phyloP scores from a whole-genome alignment of 352 stramenopile species.

The Thraustochytrium striatum region DNA sequence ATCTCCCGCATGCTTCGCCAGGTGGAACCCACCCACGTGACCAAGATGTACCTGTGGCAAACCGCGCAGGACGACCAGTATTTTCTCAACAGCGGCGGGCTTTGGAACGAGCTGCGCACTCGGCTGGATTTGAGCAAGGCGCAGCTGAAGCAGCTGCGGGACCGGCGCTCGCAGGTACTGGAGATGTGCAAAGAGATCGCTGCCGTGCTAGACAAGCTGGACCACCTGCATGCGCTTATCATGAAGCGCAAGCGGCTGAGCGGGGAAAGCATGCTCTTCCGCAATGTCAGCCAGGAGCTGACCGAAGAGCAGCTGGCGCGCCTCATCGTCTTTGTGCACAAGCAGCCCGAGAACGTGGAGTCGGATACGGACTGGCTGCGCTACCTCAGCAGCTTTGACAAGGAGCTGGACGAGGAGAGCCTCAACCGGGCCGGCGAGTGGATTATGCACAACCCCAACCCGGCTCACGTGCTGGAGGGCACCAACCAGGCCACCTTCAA shows the following conservation, averaged over 20 bases:
- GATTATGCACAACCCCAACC: slow-evolving; percentile 28
- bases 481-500: background rate
- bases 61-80: slow-evolving; percentile 39
- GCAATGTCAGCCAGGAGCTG: background rate
- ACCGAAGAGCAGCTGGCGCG: background rate
- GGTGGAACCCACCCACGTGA: slow-evolving; percentile 45
- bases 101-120: slow-evolving; percentile 37
- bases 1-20: slow-evolving; percentile 28
- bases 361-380: no score
- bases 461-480: background rate
- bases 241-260: slow-evolving; percentile 11
- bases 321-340: slow-evolving; percentile 42
- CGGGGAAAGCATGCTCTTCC: slow-evolving; percentile 23
- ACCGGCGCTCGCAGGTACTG: background rate
- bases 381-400: slow-evolving; percentile 16
- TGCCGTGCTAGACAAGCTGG: slow-evolving; percentile 25
- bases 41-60: slow-evolving; percentile 50
- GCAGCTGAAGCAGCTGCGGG: slow-evolving; percentile 17
- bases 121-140: slow-evolving; percentile 12
- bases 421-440: slow-evolving; percentile 7
- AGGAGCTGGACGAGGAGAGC: background rate
- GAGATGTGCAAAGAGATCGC: slow-evolving; percentile 44
- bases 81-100: slow-evolving; percentile 7
- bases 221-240: slow-evolving; percentile 23
- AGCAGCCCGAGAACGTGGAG: background rate